Conservation (phyloP, 495 filamentous ascomycete species). For the Podospora pseudopauciseta region DNA sequence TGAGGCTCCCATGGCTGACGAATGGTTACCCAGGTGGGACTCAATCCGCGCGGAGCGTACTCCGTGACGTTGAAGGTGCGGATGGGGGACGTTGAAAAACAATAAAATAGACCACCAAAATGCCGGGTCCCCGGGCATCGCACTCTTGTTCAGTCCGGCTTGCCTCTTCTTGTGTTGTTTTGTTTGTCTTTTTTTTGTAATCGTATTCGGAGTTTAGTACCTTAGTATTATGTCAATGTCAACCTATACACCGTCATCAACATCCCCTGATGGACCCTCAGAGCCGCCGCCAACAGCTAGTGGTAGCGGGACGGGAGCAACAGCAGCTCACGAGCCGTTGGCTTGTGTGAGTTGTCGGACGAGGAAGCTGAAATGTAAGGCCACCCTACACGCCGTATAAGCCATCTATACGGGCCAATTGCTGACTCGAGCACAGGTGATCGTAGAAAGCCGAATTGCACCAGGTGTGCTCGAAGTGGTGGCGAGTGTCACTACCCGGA, state of each 20-base stretch:
- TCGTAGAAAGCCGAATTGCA: constrained; percentile 63
- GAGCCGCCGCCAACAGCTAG: not conserved
- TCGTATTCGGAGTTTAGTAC: not conserved
- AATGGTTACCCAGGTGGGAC: not conserved
- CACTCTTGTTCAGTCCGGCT: constrained; percentile 3
- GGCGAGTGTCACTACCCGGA: constrained; percentile 80
- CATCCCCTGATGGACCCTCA: not conserved
- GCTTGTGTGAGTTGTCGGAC: constrained; percentile 57
- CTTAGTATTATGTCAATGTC: constrained; percentile 19
- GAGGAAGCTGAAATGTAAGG: constrained; percentile 59
- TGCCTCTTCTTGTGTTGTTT: constrained; percentile 10
- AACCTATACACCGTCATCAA: not conserved
- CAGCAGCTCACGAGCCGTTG: constrained; percentile 33
- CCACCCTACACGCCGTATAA: not conserved
- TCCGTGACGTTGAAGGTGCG: not conserved
- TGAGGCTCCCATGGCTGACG: constrained; percentile 13
- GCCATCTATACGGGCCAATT: not conserved
- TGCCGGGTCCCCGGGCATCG: constrained; percentile 6
- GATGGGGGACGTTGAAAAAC: constrained; percentile 1
- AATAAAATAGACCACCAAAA: constrained; percentile 6
- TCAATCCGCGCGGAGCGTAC: not conserved
- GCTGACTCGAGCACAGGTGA: constrained; percentile 39
- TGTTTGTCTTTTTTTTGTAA: not conserved
- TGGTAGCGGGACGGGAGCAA: not conserved
- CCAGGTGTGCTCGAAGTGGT: constrained; percentile 65